Base-by-base conservation (phyloP, 2,329 filamentous ascomycete species). In the Fusarium xylarioides region DNA sequence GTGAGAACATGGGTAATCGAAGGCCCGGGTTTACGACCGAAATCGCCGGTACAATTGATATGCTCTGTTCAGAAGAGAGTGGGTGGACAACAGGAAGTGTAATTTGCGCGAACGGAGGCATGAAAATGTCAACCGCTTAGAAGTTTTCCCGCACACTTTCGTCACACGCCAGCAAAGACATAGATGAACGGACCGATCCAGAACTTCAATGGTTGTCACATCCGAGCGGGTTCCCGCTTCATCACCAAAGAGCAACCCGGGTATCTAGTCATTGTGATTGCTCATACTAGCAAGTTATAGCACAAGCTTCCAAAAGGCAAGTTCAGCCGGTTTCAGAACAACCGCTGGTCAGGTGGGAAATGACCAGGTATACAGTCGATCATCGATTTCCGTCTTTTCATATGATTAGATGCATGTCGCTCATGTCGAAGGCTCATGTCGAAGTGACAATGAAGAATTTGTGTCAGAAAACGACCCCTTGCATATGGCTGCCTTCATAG, bases 61-160 rank as follows among this genome's bases (percentile, higher is more conserved):
- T 93, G 91, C 82, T 93, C 44, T 93, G 91, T 79, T 88, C 87
- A 11, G 86, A 86, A 16, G 91, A 93, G 80, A 86, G 86, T 43
- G 88, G 85, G 5, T 93, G 91, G 91, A 91, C 89, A 65, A 93
- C 91, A 2, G 92, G 92, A 8, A 91, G 89, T 77, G 88, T 93
- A 37, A 86, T 93, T n/a, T 92, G 90, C 81, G 91, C 91, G 19
- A 93, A 93, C 75, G 91, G 91, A 7, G 83, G 83, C 15, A 83
- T 83, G 80, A 82, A 79, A 74, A 83, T 83, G 80, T 80, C 79
- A 26, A 80, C 81, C 68, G 80, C 81, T 19, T 82, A 76, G 63
- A 30, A 34, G 37, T 32, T 35, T 15, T 16, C 32, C n/a, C 21
- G 43, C 53, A 53, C n/a, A 40, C 18, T 53, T 42, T 35, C 37